Base-by-base conservation (phyloP, 768 basidiomycete genomes). In the Pulveroboletus sp. region DNA sequence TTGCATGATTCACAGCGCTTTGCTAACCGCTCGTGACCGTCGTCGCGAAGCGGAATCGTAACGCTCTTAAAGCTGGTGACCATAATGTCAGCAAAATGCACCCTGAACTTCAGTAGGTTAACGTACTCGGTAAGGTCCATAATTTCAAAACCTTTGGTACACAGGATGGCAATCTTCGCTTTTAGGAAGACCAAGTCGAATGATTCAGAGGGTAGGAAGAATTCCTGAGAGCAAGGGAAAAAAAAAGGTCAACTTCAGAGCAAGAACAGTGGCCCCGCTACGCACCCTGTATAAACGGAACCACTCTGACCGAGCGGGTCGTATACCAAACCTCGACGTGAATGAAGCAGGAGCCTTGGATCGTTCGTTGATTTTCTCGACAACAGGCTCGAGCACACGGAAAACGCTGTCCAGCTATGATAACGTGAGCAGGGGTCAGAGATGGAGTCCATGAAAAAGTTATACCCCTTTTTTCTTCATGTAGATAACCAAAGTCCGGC, bases 321-420 rank as follows among this genome's bases (percentile, higher is more conserved):
- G 80, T 64, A 92, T 81, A 15, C 87, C 85, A 24, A 89, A 78
- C 18, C 86, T 82, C 52, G 82, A 81, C 8, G 86, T 78, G 48
- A 91, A 75, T 6, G 84, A 83, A 37, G 79, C 79, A 3, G 86
- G 83, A 0, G 81, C 81, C 60, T 82, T 85, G 28, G 79, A 75
- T 60, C 82, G 78, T 67, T 89, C 89, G 46, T 84, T 87, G 59
- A 87, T 92, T 68, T 89, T 91, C 57, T 86, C 90, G 4, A 83
- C 78, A n/a, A 98, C 90, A 4, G 95, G 95, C 58, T 99, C 95
- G n/a, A 99, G 78, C 6, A 95, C 93, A 47, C 90, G 89, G 80
- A 99, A 97, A 43, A 96, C 87, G 49, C 90, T 93, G 61, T 95
- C 91, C 57, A 89, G 75, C 78, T 83, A 44, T 18, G 31, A 40